Conservation (phyloP, 805 yeast species). For the Hanseniaspora singularis region DNA sequence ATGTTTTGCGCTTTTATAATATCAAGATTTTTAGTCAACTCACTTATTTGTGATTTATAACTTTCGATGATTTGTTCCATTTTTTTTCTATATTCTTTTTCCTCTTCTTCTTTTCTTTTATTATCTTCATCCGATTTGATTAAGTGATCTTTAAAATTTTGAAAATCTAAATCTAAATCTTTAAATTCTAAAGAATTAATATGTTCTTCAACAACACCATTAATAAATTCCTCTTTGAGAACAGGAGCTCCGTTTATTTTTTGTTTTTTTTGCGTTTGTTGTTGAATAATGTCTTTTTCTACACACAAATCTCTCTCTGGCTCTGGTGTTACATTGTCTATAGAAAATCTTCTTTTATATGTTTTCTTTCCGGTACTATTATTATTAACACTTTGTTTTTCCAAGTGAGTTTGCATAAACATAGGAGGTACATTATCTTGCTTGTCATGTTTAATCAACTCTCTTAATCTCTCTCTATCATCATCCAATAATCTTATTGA, state of each 20-base stretch:
- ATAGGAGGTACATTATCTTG: constrained; percentile 11
- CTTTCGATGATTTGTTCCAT: neutral
- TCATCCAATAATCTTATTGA: constrained; percentile 13
- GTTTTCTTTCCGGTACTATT: neutral
- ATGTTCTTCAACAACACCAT: too few species aligned
- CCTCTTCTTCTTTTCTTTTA: too few species aligned
- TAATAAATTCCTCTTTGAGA: too few species aligned
- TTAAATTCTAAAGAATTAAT: neutral
- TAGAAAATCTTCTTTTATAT: neutral
- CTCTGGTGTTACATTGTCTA: constrained; percentile 6
- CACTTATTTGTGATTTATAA: neutral
- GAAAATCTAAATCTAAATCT: neutral
- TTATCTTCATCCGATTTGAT: too few species aligned
- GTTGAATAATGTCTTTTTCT: too few species aligned
- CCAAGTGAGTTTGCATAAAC: constrained; percentile 11
- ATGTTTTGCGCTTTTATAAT: too few species aligned
- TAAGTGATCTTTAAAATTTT: neutral
- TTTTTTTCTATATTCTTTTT: neutral
- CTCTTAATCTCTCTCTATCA: constrained; percentile 11
- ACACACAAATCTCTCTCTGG: constrained; percentile 4
- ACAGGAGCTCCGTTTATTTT: too few species aligned
- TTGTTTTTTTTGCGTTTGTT: too few species aligned
- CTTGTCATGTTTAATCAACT: constrained; percentile 10
- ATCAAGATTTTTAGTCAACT: neutral
- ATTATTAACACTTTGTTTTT: neutral